Percentiles rank a stretch among this genome's conserved stretches.
These are phyloP conservation scores for Alternaria gansuensis DNA, from an alignment of 2,329 filamentous ascomycete genomes.

Conservation along the genomic window DNA sequence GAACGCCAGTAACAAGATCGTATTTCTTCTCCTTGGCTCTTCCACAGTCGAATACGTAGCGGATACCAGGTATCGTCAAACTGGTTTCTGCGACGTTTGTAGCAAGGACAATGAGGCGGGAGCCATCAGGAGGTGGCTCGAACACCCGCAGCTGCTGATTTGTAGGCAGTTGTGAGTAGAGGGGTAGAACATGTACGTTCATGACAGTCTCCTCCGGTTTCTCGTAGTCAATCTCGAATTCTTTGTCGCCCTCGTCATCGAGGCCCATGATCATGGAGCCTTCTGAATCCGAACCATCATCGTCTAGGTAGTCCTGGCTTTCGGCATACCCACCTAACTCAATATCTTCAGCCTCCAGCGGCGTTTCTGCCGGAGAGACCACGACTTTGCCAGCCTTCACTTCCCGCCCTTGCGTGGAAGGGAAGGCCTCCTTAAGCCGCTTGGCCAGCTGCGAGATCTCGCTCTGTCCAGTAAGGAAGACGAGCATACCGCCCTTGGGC, in stretches of 20 bases:
- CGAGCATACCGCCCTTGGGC: slow-evolving; percentile 87
- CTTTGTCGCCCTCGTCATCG: slow-evolving; percentile 70
- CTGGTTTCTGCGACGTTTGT: slow-evolving; percentile 98
- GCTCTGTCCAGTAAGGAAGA: slow-evolving; percentile 92
- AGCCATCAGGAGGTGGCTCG: slow-evolving; percentile 80
- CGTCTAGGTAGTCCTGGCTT: slow-evolving; percentile 53
- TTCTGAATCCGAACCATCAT: slow-evolving; percentile 61
- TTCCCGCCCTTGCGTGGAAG: slow-evolving; percentile 56
- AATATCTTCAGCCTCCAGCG: slow-evolving; percentile 85
- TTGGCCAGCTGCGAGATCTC: slow-evolving; percentile 89
- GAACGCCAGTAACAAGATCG: slow-evolving; percentile 86
- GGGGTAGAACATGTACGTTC: slow-evolving; percentile 86
- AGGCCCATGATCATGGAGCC: slow-evolving; percentile 69
- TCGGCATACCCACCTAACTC: slow-evolving; percentile 69
- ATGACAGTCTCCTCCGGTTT: slow-evolving; percentile 68
- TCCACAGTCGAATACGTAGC: slow-evolving; percentile 95
- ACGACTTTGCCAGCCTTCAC: slow-evolving; percentile 72
- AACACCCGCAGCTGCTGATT: slow-evolving; percentile 92
- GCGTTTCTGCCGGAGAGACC: slow-evolving; percentile 78
- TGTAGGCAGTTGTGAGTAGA: slow-evolving; percentile 92
- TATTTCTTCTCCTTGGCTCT: slow-evolving; percentile 92
- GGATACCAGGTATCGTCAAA: slow-evolving; percentile 92
- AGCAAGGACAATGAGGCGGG: slow-evolving; percentile 85
- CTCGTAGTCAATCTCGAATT: slow-evolving; percentile 68
- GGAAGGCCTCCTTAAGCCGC: slow-evolving; percentile 74